phyloP scores from a whole-genome alignment of 2,329 filamentous ascomycete genomes.

The Exutisphaerella laricina region DNA sequence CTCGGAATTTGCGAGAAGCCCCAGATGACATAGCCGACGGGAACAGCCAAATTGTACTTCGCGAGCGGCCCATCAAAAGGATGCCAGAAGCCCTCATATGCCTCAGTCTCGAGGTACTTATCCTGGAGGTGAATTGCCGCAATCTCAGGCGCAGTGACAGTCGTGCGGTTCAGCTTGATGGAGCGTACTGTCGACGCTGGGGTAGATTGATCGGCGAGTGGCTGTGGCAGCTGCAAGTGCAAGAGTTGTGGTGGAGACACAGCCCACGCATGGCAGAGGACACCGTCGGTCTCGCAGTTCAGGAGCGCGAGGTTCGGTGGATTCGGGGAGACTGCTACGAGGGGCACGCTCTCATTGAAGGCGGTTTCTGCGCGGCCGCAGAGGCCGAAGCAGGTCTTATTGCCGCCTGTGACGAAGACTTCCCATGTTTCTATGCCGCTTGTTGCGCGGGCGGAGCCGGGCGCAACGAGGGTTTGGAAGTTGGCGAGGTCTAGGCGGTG shows the following conservation, averaged over 20 bases:
- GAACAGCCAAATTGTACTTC: conserved; percentile 56
- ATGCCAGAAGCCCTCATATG: conserved; percentile 65
- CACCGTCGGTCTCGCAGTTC: conserved; percentile 68
- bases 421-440: conserved; percentile 68
- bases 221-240: conserved; percentile 56
- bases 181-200: conserved; percentile 59
- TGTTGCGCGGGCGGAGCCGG: conserved; percentile 53
- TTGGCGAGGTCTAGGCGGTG: conserved; percentile 60
- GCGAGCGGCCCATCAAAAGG: conserved; percentile 66
- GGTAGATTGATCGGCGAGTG: conserved; percentile 58
- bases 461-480: conserved; percentile 64
- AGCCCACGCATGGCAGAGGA: conserved; percentile 71
- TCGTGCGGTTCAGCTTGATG: conserved; percentile 64
- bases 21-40: conserved; percentile 64
- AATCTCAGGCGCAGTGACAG: conserved; percentile 59
- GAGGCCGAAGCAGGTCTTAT: conserved; percentile 71
- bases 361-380: conserved; percentile 61
- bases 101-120: conserved; percentile 46
- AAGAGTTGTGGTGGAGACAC: conserved; percentile 60
- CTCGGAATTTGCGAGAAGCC: conserved; percentile 51
- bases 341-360: conserved; percentile 43
- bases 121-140: conserved; percentile 56
- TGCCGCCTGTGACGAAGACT: conserved; percentile 66
- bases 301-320: conserved; percentile 63
- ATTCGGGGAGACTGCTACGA: conserved; percentile 56